Percentiles rank a stretch among this genome's conserved stretches.
Conservation (phyloP, 768 basidiomycete species). For the Jaapia argillacea region DNA sequence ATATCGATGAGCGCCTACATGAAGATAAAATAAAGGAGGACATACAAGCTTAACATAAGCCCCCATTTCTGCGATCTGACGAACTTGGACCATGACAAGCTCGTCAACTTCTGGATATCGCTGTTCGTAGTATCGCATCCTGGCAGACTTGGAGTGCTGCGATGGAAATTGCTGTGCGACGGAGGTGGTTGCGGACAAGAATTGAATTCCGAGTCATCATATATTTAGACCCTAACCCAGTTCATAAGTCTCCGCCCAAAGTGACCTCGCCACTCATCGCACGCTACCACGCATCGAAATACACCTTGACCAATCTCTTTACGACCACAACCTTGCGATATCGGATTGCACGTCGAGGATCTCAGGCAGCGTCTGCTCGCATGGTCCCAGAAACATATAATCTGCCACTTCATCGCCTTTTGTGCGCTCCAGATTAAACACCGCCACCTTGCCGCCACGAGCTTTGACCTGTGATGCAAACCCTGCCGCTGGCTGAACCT, state of each 20-base stretch:
- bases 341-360: background rate
- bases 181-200: no score
- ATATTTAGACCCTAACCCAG: no score
- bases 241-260: no score
- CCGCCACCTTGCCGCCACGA: background rate
- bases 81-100: constrained; percentile 99
- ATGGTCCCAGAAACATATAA: background rate
- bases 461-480: background rate
- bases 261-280: no score
- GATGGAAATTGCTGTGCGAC: no score
- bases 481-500: constrained; percentile 2
- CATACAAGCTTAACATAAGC: constrained; percentile 96
- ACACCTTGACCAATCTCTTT: no score
- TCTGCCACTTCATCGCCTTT: background rate
- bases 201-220: no score
- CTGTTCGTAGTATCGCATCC: constrained; percentile 89
- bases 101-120: constrained; percentile 95
- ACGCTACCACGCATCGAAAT: no score
- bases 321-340: no score
- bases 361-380: background rate
- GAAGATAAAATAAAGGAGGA: constrained; percentile 8
- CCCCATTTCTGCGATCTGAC: constrained; percentile 99
- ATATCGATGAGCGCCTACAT: no score
- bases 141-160: no score
- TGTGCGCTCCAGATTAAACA: background rate